Conservation (phyloP, 768 basidiomycete species). For the Collybia nuda region DNA sequence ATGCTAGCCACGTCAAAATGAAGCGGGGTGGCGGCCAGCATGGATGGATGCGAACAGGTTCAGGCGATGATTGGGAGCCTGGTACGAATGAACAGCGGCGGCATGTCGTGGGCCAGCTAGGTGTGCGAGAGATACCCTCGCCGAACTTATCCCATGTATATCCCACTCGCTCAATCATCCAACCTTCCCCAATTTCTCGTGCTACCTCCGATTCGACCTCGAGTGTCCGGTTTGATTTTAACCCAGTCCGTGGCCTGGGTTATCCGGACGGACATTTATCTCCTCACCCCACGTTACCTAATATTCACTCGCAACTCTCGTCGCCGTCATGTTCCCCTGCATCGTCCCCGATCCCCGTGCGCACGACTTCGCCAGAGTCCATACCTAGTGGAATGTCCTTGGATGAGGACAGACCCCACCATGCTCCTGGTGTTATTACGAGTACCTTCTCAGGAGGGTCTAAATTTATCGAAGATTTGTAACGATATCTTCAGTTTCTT, state of each 20-base stretch:
- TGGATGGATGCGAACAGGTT: conserved; percentile 54
- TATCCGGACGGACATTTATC: conserved; percentile 21
- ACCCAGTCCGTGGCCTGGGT: conserved; percentile 18
- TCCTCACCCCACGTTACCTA: conserved; percentile 23
- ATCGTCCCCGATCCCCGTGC: conserved; percentile 21
- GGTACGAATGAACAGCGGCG: conserved; percentile 17
- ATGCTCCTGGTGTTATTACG: conserved; percentile 21
- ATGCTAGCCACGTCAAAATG: conserved; percentile 8
- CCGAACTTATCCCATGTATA: conserved; percentile 5
- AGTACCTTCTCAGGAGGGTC: conserved; percentile 44
- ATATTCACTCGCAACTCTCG: conserved; percentile 24
- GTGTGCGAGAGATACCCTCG: conserved; percentile 3
- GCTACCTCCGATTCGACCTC: conserved; percentile 26
- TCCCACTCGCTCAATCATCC: conserved; percentile 3
- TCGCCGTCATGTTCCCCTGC: conserved; percentile 29
- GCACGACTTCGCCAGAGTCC: conserved; percentile 15
- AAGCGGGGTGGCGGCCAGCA: conserved; percentile 23
- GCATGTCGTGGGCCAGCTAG: neutral
- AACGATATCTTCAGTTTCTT: conserved; percentile 1
- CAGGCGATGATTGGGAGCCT: conserved; percentile 47
- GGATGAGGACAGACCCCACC: conserved; percentile 11
- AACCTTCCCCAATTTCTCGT: conserved; percentile 17
- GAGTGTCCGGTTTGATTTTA: conserved; percentile 25
- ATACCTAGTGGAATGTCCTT: conserved; percentile 6
- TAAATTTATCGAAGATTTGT: conserved; percentile 47